These are phyloP conservation scores for Coniophora puteana DNA, from an alignment of 1,284 basidiomycete species.

Conservation along the genomic window DNA sequence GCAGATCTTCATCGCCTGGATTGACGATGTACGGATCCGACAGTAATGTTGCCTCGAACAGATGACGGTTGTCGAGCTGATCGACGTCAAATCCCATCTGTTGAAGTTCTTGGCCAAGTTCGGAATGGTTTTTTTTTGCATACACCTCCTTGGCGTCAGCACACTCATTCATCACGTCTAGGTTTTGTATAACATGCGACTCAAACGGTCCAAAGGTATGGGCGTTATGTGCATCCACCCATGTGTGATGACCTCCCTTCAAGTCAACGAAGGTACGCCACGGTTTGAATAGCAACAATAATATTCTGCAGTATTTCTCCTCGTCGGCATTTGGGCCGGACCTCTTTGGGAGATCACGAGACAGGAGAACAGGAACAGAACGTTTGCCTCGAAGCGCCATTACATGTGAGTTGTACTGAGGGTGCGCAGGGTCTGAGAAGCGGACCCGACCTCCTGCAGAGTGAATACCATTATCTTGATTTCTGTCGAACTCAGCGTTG, in stretches of 20 bases:
- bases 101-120: neutral
- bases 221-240: neutral
- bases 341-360: neutral
- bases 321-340: neutral
- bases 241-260: neutral
- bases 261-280: neutral
- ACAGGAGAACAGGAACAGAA: neutral
- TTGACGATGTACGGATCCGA: neutral
- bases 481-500: neutral
- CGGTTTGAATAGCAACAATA: constrained; percentile 2
- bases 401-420: neutral
- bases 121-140: neutral
- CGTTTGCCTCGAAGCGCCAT: neutral
- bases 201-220: neutral
- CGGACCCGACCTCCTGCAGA: neutral
- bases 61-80: neutral
- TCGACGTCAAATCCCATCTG: neutral
- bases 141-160: constrained; percentile 3
- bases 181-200: neutral
- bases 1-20: neutral
- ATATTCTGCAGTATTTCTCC: neutral
- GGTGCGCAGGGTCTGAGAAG: constrained; percentile 1
- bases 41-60: neutral
- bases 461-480: neutral
- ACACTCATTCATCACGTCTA: constrained; percentile 8